phyloP scores from a whole-genome alignment of 2,329 filamentous ascomycete species.

The Pestalotiopsis sp. region DNA sequence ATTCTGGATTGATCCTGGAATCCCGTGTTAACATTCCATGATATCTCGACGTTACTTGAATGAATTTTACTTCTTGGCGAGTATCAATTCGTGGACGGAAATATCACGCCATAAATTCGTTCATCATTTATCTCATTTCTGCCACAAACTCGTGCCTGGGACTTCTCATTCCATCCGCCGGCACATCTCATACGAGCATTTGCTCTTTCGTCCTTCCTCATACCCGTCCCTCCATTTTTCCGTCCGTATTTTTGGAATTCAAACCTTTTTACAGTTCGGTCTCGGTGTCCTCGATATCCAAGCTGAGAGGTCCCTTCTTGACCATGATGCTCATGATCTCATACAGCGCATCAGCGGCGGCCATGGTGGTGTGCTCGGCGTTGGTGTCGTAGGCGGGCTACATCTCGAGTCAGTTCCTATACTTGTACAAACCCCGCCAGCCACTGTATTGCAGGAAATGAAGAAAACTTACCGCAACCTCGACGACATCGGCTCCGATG shows the following conservation, averaged over 20 bases:
- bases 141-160: background rate
- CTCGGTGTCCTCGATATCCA: slow-evolving; percentile 10
- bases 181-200: background rate
- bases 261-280: background rate
- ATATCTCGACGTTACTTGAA: no score
- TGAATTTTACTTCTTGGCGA: no score
- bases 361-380: slow-evolving; percentile 61
- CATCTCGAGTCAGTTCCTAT: background rate
- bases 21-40: no score
- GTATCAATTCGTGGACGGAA: background rate
- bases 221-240: background rate
- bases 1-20: no score
- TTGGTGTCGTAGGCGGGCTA: slow-evolving; percentile 65
- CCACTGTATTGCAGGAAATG: background rate
- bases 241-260: background rate
- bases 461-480: slow-evolving; percentile 58
- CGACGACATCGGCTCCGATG: slow-evolving; percentile 72
- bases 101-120: background rate
- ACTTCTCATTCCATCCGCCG: background rate
- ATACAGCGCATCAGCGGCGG: slow-evolving; percentile 64
- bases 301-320: slow-evolving; percentile 64
- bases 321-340: slow-evolving; percentile 77
- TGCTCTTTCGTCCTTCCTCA: background rate
- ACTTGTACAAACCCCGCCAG: background rate
- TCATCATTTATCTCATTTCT: background rate